phyloP scores from a whole-genome alignment of 495 filamentous ascomycete species.

The Aspergillus homomorphus region DNA sequence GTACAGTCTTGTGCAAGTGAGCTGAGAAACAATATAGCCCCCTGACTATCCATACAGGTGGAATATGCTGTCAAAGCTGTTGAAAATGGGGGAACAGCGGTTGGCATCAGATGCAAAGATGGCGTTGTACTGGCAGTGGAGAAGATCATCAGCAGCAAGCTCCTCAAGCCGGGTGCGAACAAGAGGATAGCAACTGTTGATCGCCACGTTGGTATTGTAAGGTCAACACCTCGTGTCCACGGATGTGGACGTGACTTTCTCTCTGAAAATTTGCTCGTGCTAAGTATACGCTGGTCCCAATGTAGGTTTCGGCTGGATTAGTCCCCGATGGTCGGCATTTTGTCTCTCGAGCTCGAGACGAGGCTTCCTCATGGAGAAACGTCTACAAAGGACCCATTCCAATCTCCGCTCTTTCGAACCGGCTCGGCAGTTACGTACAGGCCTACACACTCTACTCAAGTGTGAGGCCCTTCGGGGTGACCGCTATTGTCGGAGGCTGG shows the following conservation, averaged over 20 bases:
- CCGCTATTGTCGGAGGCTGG: slow-evolving; percentile 90
- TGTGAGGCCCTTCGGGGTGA: slow-evolving; percentile 94
- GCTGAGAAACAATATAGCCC: slow-evolving; percentile 7
- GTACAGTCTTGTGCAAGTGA: slow-evolving; percentile 32
- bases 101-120: slow-evolving; percentile 96
- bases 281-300: slow-evolving; percentile 4
- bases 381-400: slow-evolving; percentile 91
- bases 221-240: slow-evolving; percentile 25
- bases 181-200: slow-evolving; percentile 95
- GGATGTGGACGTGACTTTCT: background rate
- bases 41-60: slow-evolving; percentile 49
- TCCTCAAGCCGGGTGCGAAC: slow-evolving; percentile 89
- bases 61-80: slow-evolving; percentile 99
- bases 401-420: slow-evolving; percentile 76
- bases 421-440: slow-evolving; percentile 93
- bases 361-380: slow-evolving; percentile 83
- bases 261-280: background rate
- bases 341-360: slow-evolving; percentile 87
- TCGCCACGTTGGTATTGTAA: slow-evolving; percentile 87
- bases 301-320: slow-evolving; percentile 86
- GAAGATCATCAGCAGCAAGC: slow-evolving; percentile 92
- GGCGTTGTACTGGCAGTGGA: slow-evolving; percentile 94
- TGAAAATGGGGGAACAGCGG: slow-evolving; percentile 93
- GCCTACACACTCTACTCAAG: slow-evolving; percentile 95
- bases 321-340: slow-evolving; percentile 95